A percentile compares a stretch with the other conserved stretches of the same genome.
Conservation (phyloP, 139 green algal genomes). For the Nannochloris sp. region DNA sequence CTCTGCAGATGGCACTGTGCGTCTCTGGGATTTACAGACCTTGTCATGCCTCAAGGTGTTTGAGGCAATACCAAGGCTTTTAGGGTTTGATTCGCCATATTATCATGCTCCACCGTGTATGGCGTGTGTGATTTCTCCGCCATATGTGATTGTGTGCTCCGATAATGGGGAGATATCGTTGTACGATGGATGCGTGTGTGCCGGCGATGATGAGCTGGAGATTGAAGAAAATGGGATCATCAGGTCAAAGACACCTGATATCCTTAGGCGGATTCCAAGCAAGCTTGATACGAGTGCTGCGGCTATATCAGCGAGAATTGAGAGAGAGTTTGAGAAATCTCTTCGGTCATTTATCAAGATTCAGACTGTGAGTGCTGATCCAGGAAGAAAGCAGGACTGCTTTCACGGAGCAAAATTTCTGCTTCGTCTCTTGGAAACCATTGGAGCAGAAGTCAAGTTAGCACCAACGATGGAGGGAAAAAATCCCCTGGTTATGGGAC, state of each 20-base stretch:
- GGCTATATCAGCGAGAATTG: conserved; percentile 10
- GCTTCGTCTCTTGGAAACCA: conserved; percentile 64
- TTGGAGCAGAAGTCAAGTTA: conserved; percentile 76
- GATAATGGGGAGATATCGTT: not conserved
- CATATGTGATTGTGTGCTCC: not conserved
- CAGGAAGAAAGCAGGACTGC: conserved; percentile 63
- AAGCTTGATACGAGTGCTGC: not conserved
- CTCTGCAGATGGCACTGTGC: conserved; percentile 65
- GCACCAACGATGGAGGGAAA: conserved; percentile 50
- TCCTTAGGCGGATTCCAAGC: not conserved
- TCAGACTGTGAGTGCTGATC: conserved; percentile 52
- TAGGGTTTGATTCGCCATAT: not conserved
- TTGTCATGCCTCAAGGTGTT: conserved; percentile 1
- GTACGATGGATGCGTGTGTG: not conserved
- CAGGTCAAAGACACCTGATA: not conserved
- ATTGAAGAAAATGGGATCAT: not conserved
- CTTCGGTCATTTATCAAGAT: conserved; percentile 80
- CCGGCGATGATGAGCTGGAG: not conserved
- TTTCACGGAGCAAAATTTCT: conserved; percentile 84
- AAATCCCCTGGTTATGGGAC: conserved; percentile 81
- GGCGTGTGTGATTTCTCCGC: not conserved
- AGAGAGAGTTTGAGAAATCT: conserved; percentile 63
- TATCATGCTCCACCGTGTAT: not conserved
- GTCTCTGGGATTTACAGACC: conserved; percentile 52
- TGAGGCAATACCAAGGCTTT: not conserved